phyloP scores from a whole-genome alignment of 2,329 filamentous ascomycete genomes.

The Talaromyces verruculosus region DNA sequence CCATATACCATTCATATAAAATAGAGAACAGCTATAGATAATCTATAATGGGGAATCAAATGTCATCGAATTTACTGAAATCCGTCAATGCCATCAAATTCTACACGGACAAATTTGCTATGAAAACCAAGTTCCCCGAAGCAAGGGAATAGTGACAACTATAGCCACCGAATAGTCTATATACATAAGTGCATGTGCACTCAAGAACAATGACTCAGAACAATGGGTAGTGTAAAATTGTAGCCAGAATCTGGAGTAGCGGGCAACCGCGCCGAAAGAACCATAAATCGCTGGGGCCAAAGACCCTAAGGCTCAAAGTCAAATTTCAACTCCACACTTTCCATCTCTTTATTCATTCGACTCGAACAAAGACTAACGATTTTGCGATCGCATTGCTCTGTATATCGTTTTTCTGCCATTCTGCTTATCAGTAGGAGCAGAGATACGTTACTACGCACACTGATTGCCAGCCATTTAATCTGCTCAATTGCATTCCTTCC shows the following conservation, averaged over 20 bases:
- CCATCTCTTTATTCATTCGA: neutral
- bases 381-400: neutral
- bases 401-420: neutral
- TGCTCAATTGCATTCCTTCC: conserved; percentile 3
- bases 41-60: neutral
- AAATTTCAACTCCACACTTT: conserved; percentile 10
- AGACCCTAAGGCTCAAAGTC: neutral
- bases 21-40: neutral
- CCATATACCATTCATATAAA: neutral
- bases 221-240: neutral
- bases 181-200: neutral
- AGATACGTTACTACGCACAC: neutral
- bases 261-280: neutral
- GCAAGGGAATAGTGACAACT: too few relatives aligned
- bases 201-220: neutral
- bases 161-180: too few relatives aligned
- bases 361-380: neutral
- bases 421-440: neutral
- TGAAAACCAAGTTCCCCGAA: too few relatives aligned
- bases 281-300: neutral
- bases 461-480: neutral
- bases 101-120: neutral
- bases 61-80: neutral
- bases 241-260: neutral
- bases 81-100: neutral